Conservation (phyloP, 768 basidiomycete genomes). For the Lactarius trivialis region DNA sequence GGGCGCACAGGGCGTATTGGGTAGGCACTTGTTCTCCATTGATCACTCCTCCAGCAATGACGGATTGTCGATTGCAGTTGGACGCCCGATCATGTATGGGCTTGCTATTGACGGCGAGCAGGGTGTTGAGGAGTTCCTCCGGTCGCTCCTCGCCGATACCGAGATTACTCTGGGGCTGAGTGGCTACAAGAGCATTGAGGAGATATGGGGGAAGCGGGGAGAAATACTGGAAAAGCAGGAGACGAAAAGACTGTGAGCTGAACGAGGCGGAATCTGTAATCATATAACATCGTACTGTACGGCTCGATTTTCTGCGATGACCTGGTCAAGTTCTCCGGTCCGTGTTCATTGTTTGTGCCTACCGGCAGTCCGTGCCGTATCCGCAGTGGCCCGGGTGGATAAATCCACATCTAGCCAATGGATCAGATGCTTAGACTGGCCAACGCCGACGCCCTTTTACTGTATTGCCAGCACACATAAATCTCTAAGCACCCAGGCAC, state of each 20-base stretch:
- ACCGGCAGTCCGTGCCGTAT: not conserved
- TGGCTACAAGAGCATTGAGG: constrained; percentile 51
- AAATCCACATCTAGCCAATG: not conserved
- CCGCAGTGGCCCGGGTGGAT: too few relatives aligned
- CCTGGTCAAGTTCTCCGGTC: too few relatives aligned
- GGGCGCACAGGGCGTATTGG: constrained; percentile 74
- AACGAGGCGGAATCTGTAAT: not conserved
- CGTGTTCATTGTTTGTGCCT: not conserved
- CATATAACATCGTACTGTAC: not conserved
- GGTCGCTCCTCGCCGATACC: constrained; percentile 59
- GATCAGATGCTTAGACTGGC: not conserved
- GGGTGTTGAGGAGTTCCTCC: constrained; percentile 71
- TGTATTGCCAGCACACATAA: constrained; percentile 18
- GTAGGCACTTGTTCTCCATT: constrained; percentile 37
- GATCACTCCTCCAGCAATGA: not conserved
- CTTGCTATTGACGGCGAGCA: constrained; percentile 61
- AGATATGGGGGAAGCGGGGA: constrained; percentile 55
- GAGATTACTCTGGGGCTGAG: constrained; percentile 57
- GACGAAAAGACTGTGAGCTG: constrained; percentile 1
- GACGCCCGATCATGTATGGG: constrained; percentile 70
- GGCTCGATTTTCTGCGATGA: not conserved
- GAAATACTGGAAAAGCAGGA: constrained; percentile 44
- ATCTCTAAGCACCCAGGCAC: not conserved
- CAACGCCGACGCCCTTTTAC: not conserved
- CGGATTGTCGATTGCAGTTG: constrained; percentile 38